Evolutionary conservation across 306 rosid species (phyloP).

Genomic region (Glycine tomentella): DNA sequence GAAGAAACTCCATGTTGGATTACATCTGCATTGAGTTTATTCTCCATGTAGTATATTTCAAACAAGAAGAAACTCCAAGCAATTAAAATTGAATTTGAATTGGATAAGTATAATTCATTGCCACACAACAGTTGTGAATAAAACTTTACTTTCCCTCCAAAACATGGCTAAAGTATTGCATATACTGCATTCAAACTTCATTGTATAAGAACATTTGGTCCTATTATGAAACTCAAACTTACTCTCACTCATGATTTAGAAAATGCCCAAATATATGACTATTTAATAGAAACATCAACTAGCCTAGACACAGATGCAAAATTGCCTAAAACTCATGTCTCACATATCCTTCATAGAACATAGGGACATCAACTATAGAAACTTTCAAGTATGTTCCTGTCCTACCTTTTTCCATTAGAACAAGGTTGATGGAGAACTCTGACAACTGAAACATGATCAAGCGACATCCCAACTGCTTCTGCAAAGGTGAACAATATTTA

Average conservation of each 20-base stretch:
- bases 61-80: background rate
- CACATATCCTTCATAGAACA: slow-evolving; percentile 37
- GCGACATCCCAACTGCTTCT: slow-evolving; percentile 81
- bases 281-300: slow-evolving; percentile 31
- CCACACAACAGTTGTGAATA: background rate
- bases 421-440: slow-evolving; percentile 83
- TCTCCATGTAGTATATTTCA: slow-evolving; percentile 35
- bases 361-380: slow-evolving; percentile 49
- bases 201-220: background rate
- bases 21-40: slow-evolving; percentile 18
- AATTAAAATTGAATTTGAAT: slow-evolving; percentile 20
- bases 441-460: slow-evolving; percentile 75
- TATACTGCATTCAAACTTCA: slow-evolving; percentile 23
- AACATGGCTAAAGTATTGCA: slow-evolving; percentile 12
- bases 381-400: slow-evolving; percentile 39
- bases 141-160: background rate
- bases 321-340: slow-evolving; percentile 41
- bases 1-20: background rate
- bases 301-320: slow-evolving; percentile 38
- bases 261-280: slow-evolving; percentile 6
- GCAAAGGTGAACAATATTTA: slow-evolving; percentile 48
- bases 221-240: slow-evolving; percentile 33
- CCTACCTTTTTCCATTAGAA: slow-evolving; percentile 86
- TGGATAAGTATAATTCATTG: background rate
- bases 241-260: slow-evolving; percentile 12